These are phyloP conservation scores for Ballota nigra DNA, from an alignment of 257 asterid genomes.

Conservation along the genomic window DNA sequence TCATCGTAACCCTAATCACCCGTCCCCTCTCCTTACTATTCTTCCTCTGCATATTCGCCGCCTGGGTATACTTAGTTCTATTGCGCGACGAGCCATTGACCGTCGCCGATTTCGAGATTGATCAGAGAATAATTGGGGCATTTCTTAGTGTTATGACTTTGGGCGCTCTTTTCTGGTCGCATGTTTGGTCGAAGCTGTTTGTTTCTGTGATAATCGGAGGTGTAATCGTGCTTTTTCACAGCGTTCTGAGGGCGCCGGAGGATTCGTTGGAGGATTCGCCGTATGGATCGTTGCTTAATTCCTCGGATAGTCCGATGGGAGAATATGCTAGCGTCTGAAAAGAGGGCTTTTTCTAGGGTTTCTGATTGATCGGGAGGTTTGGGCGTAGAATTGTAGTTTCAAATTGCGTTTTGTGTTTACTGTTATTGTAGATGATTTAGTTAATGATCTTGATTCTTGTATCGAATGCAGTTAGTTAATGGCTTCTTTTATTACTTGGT, in stretches of 20 bases:
- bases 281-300: constrained; percentile 77
- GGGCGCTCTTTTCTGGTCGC: constrained; percentile 52
- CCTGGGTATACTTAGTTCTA: constrained; percentile 44
- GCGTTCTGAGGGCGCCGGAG: constrained; percentile 77
- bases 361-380: constrained; percentile 14
- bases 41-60: constrained; percentile 53
- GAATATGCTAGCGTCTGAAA: constrained; percentile 65
- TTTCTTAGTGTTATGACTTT: constrained; percentile 47
- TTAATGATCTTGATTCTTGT: constrained; percentile 14
- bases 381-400: constrained; percentile 13
- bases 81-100: constrained; percentile 57
- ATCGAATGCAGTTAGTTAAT: neutral
- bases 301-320: constrained; percentile 72
- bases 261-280: constrained; percentile 74
- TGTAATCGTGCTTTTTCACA: constrained; percentile 53
- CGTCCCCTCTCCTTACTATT: constrained; percentile 66
- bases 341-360: constrained; percentile 20
- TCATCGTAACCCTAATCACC: constrained; percentile 60
- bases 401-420: neutral
- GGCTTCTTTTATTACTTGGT: neutral
- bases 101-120: constrained; percentile 49
- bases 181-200: constrained; percentile 58
- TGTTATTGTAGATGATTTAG: constrained; percentile 16
- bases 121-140: constrained; percentile 49
- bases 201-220: constrained; percentile 50